These are phyloP conservation scores for Zygnema circumcarinatum DNA, from an alignment of 139 green algal species.

Conservation along the genomic window DNA sequence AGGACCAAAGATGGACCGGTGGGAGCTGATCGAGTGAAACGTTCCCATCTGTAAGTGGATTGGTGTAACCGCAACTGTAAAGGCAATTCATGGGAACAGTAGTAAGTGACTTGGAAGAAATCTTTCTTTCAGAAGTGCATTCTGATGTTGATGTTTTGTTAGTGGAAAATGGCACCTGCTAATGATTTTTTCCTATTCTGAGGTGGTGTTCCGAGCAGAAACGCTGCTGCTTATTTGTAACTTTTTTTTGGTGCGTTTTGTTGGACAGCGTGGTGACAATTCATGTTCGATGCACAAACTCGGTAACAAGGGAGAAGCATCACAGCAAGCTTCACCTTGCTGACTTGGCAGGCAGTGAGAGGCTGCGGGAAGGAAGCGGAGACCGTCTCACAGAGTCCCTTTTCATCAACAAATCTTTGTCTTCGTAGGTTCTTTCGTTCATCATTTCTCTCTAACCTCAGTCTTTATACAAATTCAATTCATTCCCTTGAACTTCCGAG, in stretches of 20 bases:
- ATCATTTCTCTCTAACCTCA: slow-evolving; percentile 21
- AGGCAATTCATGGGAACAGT: too few relatives aligned
- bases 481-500: too few relatives aligned
- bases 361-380: slow-evolving; percentile 64
- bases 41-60: slow-evolving; percentile 13
- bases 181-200: too few relatives aligned
- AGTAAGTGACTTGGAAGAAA: too few relatives aligned
- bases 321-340: slow-evolving; percentile 94
- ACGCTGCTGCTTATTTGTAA: too few relatives aligned
- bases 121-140: too few relatives aligned
- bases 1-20: background rate
- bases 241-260: background rate
- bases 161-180: too few relatives aligned
- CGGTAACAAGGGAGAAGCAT: slow-evolving; percentile 47
- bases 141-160: too few relatives aligned
- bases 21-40: background rate
- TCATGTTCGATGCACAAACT: background rate
- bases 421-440: slow-evolving; percentile 44
- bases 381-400: slow-evolving; percentile 63
- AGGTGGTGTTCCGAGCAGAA: too few relatives aligned
- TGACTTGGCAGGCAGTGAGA: slow-evolving; percentile 93
- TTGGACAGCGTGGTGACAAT: slow-evolving; percentile 46
- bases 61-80: too few relatives aligned
- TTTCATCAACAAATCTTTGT: slow-evolving; percentile 69
- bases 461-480: too few relatives aligned